phyloP scores from a whole-genome alignment of 768 basidiomycete genomes.

The Xerocomus potaroensis region DNA sequence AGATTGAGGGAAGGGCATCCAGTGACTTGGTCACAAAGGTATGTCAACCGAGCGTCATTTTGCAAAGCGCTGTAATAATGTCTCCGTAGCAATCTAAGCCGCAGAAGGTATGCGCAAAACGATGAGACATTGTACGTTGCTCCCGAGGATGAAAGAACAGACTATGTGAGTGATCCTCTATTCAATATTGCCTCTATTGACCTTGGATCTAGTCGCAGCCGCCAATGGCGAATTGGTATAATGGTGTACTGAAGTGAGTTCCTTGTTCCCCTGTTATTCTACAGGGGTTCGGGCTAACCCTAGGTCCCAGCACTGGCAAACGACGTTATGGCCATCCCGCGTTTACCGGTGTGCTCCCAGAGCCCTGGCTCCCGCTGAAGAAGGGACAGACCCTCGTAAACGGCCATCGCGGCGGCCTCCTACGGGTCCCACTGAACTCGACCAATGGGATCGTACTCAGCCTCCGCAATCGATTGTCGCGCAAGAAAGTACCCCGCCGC shows the following conservation, averaged over 20 bases:
- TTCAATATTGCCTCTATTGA: slow-evolving; percentile 4
- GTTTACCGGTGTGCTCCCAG: slow-evolving; percentile 86
- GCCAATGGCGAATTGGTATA: slow-evolving; percentile 94
- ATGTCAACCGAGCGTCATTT: not conserved
- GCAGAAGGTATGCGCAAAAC: slow-evolving; percentile 85
- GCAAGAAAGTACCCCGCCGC: slow-evolving; percentile 30
- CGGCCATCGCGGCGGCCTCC: slow-evolving; percentile 30
- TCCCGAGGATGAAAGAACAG: slow-evolving; percentile 88
- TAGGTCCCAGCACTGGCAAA: slow-evolving; percentile 72
- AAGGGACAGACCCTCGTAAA: slow-evolving; percentile 76
- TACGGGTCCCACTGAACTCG: slow-evolving; percentile 36
- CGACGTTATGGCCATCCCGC: slow-evolving; percentile 94
- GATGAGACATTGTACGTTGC: slow-evolving; percentile 95
- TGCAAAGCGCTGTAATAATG: not conserved
- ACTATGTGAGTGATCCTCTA: slow-evolving; percentile 55
- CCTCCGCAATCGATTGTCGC: slow-evolving; percentile 61
- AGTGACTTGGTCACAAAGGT: slow-evolving; percentile 89
- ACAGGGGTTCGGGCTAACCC: slow-evolving; percentile 2
- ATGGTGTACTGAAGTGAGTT: slow-evolving; percentile 80
- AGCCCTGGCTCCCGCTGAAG: slow-evolving; percentile 92
- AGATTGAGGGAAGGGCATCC: slow-evolving; percentile 77
- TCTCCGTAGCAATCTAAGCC: slow-evolving; percentile 65
- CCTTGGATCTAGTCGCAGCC: slow-evolving; percentile 70
- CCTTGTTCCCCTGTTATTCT: too few relatives aligned
- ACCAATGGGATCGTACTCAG: slow-evolving; percentile 77